Evolutionary conservation across 2,329 filamentous ascomycete species (phyloP).

Genomic region (Sphaerulina musiva): DNA sequence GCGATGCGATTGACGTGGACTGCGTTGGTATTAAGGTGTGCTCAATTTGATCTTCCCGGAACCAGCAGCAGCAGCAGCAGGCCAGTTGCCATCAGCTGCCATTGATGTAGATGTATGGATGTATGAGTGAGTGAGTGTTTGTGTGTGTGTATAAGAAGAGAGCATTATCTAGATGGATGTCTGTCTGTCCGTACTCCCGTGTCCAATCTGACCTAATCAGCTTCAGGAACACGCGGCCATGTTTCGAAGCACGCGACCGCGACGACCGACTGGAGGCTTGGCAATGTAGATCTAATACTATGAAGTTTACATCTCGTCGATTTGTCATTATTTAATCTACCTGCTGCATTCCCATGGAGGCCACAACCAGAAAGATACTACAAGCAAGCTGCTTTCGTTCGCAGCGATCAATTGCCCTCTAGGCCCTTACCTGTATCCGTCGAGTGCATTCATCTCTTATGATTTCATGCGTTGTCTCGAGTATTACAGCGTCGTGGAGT

Average conservation of each 20-base stretch:
- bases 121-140: neutral
- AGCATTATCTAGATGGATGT: neutral
- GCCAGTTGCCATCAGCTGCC: no score
- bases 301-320: no score
- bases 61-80: no score
- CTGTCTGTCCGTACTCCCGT: no score
- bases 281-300: no score
- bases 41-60: no score
- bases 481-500: neutral
- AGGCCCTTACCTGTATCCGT: neutral
- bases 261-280: neutral
- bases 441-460: slow-evolving; percentile 7
- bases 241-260: neutral
- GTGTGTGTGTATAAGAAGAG: no score
- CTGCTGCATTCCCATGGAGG: no score
- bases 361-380: neutral
- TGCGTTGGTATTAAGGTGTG: no score
- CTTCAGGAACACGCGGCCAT: no score
- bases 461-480: slow-evolving; percentile 7
- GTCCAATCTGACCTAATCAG: no score
- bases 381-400: slow-evolving; percentile 11
- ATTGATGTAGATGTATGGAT: neutral
- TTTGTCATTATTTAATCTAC: no score
- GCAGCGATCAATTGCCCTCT: slow-evolving; percentile 9
- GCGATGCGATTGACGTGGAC: neutral